Evolutionary conservation across 768 basidiomycete genomes (phyloP), one percentile per base, ranked within the genome.

Genomic region (Trametes gibbosa): DNA sequence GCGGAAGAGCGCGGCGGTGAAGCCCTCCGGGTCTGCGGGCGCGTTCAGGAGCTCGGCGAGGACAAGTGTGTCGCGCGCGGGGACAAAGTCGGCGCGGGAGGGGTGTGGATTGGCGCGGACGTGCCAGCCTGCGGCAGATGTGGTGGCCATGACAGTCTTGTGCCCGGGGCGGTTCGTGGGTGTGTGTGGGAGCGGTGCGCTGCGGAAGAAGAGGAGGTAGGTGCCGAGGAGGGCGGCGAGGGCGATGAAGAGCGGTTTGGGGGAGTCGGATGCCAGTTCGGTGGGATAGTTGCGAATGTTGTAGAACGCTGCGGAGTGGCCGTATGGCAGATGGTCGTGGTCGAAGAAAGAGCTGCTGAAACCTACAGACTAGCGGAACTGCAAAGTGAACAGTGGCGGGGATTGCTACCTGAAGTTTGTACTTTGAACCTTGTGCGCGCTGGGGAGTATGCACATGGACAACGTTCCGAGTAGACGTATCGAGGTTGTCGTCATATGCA

Each of bases 1-100:
- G 46, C 52, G 39, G 62, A 68, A 68, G 27, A 68, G 57, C 4
- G 67, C 67, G 40, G 64, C 48, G 24, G 65, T 68, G 62, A 68
- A 65, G 53, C 65, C 67, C 35, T 63, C 56, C 2, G 63, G 58
- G 25, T 66, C 59, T 5, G 56, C 65, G 25, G 55, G 65, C 1
- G 67, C 61, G 61, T 61, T 63, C 59, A 58, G 56, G 32, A 65
- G 57, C 41, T 60, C 67, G 14, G 57, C 63, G 41, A 68, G 58
- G 24, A 53, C 53, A 49, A 68, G 62, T 4, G 34, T 43, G 41
- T 59, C 62, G 47, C 53, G 49, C 12, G 61, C 42, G 41, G 65
- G 67, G 14, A 41, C 50, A 53, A 68, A 68, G 10, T 47, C 37
- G 50, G 55, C 49, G 19, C 59, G 49, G 27, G 53, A 29, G 9